These are phyloP conservation scores for Aspergillus eucalypticola DNA, from an alignment of 2,329 filamentous ascomycete genomes.

Conservation along the genomic window DNA sequence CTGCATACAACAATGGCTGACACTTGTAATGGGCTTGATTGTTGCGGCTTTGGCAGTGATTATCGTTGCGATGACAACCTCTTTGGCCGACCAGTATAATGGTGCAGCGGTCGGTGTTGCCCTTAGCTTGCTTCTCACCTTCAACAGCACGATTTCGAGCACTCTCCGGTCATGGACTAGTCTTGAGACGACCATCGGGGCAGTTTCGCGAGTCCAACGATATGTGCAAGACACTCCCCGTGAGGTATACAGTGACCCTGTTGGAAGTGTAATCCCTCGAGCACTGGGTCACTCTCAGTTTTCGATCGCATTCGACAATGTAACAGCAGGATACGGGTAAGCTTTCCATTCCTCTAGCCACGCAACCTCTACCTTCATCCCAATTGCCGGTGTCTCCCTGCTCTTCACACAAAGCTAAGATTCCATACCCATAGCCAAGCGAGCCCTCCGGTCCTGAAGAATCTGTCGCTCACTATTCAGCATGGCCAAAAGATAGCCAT, in stretches of 20 bases:
- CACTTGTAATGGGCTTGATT: slow-evolving; percentile 44
- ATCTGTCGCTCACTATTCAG: slow-evolving; percentile 27
- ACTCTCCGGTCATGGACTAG: slow-evolving; percentile 23
- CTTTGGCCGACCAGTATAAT: slow-evolving; percentile 34
- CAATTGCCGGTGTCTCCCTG: too few relatives aligned
- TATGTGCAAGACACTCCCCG: slow-evolving; percentile 10
- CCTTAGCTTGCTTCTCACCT: slow-evolving; percentile 48
- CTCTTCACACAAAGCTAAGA: not conserved
- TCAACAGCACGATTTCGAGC: slow-evolving; percentile 47
- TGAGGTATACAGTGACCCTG: slow-evolving; percentile 8
- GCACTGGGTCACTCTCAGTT: not conserved
- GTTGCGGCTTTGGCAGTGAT: slow-evolving; percentile 44
- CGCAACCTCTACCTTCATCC: accelerated
- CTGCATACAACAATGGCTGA: slow-evolving; percentile 47
- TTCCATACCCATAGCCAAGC: not conserved
- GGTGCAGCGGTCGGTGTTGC: slow-evolving; percentile 50
- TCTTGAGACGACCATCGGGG: slow-evolving; percentile 26
- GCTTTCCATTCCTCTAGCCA: not conserved
- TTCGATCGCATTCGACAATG: slow-evolving; percentile 17
- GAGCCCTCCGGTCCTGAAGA: slow-evolving; percentile 21
- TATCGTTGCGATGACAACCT: slow-evolving; percentile 46
- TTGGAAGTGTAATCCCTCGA: not conserved
- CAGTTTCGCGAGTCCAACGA: slow-evolving; percentile 41
- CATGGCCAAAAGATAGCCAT: slow-evolving; percentile 34
- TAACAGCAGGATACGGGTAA: slow-evolving; percentile 11